These are phyloP conservation scores for Aspergillus sp. DNA, from an alignment of 2,329 filamentous ascomycete genomes.

Conservation along the genomic window DNA sequence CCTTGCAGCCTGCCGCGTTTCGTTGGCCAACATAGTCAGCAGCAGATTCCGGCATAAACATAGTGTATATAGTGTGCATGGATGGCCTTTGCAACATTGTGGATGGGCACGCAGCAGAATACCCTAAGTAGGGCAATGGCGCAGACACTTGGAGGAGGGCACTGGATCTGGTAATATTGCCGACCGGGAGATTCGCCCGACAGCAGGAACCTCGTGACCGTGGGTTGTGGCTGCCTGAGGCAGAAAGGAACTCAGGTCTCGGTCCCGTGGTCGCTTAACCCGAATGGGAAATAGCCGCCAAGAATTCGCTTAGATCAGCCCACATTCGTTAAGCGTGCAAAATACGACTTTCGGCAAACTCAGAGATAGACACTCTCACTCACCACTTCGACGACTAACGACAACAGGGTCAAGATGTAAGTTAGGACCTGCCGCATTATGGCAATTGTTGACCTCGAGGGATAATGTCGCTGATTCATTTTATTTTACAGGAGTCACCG, in stretches of 20 bases:
- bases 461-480: conserved; percentile 30
- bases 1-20: not conserved
- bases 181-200: no score
- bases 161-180: no score
- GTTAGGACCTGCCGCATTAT: conserved; percentile 25
- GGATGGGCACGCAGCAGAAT: no score
- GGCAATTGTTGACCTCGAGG: not conserved
- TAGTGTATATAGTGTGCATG: no score
- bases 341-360: conserved; percentile 39
- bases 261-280: conserved; percentile 10
- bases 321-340: conserved; percentile 46
- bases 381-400: conserved; percentile 50
- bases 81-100: no score
- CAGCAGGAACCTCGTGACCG: no score
- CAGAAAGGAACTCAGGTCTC: not conserved
- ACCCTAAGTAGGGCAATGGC: no score
- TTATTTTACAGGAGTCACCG: conserved; percentile 55
- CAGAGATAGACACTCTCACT: conserved; percentile 43
- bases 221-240: conserved; percentile 16
- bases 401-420: conserved; percentile 53
- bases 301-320: conserved; percentile 44
- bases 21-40: not conserved
- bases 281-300: conserved; percentile 13
- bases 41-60: no score
- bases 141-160: no score